These are phyloP conservation scores for Garcia nutans DNA, from an alignment of 345 rosid species.

Conservation along the genomic window DNA sequence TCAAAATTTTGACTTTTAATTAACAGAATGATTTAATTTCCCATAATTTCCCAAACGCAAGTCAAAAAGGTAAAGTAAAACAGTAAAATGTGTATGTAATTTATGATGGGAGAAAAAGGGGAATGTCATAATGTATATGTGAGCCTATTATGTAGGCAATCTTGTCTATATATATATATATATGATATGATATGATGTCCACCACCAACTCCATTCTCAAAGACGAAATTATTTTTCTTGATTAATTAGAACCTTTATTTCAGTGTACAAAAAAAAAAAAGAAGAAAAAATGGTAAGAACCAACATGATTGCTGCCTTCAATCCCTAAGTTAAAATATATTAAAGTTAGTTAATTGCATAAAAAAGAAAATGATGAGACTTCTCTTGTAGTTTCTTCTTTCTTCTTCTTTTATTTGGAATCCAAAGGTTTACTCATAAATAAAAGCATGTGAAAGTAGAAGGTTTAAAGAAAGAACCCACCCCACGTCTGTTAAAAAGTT, in stretches of 20 bases:
- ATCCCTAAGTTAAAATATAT: conserved; percentile 13
- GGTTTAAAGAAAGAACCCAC: neutral
- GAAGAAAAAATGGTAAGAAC: neutral
- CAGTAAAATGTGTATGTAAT: neutral
- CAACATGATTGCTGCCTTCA: conserved; percentile 14
- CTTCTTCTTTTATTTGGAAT: conserved; percentile 10
- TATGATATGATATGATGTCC: neutral
- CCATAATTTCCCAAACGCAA: neutral
- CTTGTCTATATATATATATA: neutral
- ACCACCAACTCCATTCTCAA: neutral
- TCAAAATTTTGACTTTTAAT: too few relatives aligned
- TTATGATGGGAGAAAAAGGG: neutral
- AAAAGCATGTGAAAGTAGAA: conserved; percentile 1
- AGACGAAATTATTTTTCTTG: neutral
- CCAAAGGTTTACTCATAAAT: conserved; percentile 11
- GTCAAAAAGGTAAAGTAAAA: neutral
- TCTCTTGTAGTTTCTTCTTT: neutral
- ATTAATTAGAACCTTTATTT: conserved; percentile 11
- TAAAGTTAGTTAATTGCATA: neutral
- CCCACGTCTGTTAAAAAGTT: conserved; percentile 6
- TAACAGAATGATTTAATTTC: neutral
- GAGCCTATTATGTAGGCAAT: neutral
- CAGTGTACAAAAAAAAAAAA: conserved; percentile 6
- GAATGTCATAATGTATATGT: neutral
- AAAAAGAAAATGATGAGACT: neutral